Conservation (phyloP, 2,329 filamentous ascomycete genomes). For the Paecilomyces variotii region DNA sequence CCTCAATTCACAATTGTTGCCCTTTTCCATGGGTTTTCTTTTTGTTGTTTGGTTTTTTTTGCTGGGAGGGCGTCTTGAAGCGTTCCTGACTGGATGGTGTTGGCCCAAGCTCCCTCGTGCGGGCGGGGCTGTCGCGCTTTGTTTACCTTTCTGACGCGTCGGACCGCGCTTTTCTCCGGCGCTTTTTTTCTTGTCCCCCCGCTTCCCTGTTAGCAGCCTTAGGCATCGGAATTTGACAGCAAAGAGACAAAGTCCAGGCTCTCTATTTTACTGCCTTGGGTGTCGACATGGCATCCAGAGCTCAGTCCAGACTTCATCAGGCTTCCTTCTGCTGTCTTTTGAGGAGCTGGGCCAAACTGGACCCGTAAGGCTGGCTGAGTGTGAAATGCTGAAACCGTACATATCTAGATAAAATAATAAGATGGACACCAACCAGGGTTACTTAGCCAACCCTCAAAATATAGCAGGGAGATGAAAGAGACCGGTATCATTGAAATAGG, state of each 20-base stretch:
- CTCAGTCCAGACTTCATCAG: background rate
- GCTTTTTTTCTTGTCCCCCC: no score
- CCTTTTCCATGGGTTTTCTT: background rate
- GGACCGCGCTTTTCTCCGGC: background rate
- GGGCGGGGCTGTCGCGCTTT: background rate
- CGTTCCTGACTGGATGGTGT: background rate
- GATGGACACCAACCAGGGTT: no score
- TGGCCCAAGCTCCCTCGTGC: background rate
- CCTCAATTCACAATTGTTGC: background rate
- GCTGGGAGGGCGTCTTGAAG: background rate
- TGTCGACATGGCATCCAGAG: background rate
- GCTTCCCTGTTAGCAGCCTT: background rate
- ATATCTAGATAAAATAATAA: no score
- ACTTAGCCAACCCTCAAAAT: no score
- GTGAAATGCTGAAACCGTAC: background rate
- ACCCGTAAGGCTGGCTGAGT: background rate
- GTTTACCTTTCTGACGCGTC: background rate
- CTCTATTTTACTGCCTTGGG: background rate
- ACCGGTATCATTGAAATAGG: no score
- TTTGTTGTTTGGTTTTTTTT: background rate
- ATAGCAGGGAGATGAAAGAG: no score
- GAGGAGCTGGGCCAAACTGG: background rate
- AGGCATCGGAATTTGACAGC: background rate
- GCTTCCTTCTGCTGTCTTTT: background rate
- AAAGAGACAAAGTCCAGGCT: background rate